Evolutionary conservation across 345 rosid species (phyloP), one percentile per base, ranked within the genome.

Genomic region (Populus euphratica): DNA sequence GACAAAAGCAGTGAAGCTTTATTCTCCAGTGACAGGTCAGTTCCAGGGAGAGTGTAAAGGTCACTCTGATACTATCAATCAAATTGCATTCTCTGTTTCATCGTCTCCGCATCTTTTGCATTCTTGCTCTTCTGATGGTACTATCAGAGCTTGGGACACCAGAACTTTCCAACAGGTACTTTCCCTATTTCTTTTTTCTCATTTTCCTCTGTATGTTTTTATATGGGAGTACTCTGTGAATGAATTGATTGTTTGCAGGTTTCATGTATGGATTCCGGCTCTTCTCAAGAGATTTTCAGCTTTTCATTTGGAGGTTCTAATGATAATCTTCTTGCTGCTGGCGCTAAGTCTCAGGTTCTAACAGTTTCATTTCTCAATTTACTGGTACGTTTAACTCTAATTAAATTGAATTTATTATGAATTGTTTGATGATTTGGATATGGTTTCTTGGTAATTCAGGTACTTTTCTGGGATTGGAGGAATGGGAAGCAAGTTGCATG

Each of bases 391-490:
- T 49, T 66, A 23, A 31, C 20, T 36, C 41, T 38, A 56, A 56
- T 56, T 56, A 56, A 9, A n/a, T 56, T 20, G 61, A 20, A 20
- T 54, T 52, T 21, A 20, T 9, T n/a, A 56, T 56, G 29, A 21
- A 56, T 10, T 56, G 5, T 56, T n/a, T 56, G 27, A 56, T 44
- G 43, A 39, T 61, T 27, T 75, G n/a, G 39, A 29, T 64, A 18
- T 18, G 16, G 4, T 33, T 52, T 71, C 14, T 65, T 74, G 73
- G 82, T 8, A 52, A 65, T 62, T 72, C 84, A 93, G 98, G 87
- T 93, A 78, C 83, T 86, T 74, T 84, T 96, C 68, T 93, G 97
- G 97, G 99, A 96, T 83, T 96, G 98, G 96, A 93, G 99, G 84
- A 91, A 88, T 81, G 83, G 87, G 83, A 93, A 85, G 87, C 99